Evolutionary conservation across 1,284 basidiomycete genomes (phyloP).

Genomic region (Rhodofomes roseus): DNA sequence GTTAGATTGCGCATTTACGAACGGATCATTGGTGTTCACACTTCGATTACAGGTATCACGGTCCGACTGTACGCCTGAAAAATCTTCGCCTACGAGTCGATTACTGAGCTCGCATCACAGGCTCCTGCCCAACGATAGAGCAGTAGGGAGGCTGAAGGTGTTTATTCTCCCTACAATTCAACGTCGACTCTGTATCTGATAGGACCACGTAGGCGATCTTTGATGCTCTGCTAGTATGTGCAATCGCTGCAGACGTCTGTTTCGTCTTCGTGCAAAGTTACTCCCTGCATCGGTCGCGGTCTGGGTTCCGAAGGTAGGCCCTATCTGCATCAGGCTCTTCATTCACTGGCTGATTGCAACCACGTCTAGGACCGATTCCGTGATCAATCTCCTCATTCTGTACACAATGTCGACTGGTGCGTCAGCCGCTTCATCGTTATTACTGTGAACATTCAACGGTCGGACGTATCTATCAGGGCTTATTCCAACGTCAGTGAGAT

Average conservation of each 20-base stretch:
- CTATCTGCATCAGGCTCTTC: neutral
- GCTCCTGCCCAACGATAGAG: neutral
- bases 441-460: too few species aligned
- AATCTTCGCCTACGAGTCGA: too few species aligned
- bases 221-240: neutral
- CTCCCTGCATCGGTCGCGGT: neutral
- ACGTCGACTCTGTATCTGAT: neutral
- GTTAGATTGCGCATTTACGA: neutral
- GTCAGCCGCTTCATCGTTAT: too few species aligned
- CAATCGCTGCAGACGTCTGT: neutral
- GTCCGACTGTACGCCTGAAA: neutral
- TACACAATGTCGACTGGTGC: neutral
- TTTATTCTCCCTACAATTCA: neutral
- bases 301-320: neutral
- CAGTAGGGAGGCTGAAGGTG: neutral
- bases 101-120: neutral
- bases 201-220: neutral
- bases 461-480: neutral
- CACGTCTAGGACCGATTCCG: neutral
- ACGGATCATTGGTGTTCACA: neutral
- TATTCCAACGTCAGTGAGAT: neutral
- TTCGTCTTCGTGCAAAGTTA: neutral
- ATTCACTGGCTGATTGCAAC: neutral
- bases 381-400: neutral
- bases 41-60: neutral